A percentile compares a stretch with the other conserved stretches of the same genome.
Evolutionary conservation across 176 grass and related monocot genomes (phyloP).

Genomic region (Stipa capillata): DNA sequence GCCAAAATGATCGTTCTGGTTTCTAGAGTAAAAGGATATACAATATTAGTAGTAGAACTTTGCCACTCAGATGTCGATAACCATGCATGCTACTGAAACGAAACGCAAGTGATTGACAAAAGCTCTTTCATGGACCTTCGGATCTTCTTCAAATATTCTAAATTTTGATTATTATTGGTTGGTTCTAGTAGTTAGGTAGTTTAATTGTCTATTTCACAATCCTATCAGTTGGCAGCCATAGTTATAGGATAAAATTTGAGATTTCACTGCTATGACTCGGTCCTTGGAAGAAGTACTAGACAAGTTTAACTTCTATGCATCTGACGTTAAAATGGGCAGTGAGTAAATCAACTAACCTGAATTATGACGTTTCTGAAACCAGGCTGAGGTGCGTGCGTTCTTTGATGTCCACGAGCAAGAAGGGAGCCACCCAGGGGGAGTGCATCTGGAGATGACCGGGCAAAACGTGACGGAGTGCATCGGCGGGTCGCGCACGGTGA

Average conservation of each 20-base stretch:
- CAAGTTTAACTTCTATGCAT: not conserved
- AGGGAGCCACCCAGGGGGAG: slow-evolving; percentile 72
- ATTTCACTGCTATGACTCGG: not conserved
- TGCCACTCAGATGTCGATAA: not conserved
- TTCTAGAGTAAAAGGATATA: not conserved
- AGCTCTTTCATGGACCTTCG: not conserved
- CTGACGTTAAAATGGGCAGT: not conserved
- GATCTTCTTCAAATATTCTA: not conserved
- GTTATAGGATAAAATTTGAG: not conserved
- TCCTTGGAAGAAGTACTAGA: not conserved
- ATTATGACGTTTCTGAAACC: slow-evolving; percentile 1
- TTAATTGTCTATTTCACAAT: not conserved
- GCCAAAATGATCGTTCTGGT: not conserved
- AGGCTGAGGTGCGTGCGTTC: slow-evolving; percentile 79
- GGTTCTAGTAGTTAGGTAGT: not conserved
- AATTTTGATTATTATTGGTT: not conserved
- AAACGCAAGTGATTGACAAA: not conserved
- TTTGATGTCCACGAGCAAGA: slow-evolving; percentile 81
- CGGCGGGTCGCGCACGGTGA: slow-evolving; percentile 56
- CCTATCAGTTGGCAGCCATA: not conserved
- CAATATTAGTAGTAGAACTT: not conserved
- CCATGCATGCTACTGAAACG: not conserved
- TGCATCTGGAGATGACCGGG: slow-evolving; percentile 82
- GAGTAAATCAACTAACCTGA: not conserved
- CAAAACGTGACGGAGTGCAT: slow-evolving; percentile 87